These are phyloP conservation scores for Clarireedia monteithiana DNA, from an alignment of 2,329 filamentous ascomycete species.

Conservation along the genomic window DNA sequence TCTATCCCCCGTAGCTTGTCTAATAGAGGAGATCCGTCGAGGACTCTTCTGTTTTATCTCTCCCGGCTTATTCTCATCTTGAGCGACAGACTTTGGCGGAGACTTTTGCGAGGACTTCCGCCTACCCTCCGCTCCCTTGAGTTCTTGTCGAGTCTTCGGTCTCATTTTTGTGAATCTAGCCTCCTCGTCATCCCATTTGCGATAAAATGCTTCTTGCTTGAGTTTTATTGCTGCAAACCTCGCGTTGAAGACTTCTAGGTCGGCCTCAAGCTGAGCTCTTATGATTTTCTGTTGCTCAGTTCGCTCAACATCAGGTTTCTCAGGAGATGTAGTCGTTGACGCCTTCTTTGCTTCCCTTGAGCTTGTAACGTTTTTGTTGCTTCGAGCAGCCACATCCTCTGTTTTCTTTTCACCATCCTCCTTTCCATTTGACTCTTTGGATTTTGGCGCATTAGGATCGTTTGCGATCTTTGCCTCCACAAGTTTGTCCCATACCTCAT, in stretches of 20 bases:
- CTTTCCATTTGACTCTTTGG: not conserved
- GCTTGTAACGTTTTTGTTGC: not conserved
- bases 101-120: no score
- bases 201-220: not conserved
- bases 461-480: slow-evolving; percentile 9
- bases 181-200: no score
- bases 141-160: no score
- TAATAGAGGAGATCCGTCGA: not conserved
- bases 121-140: no score
- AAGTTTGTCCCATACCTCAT: slow-evolving; percentile 42
- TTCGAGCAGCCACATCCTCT: not conserved
- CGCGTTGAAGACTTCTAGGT: not conserved
- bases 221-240: not conserved
- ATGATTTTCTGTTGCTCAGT: not conserved
- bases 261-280: not conserved
- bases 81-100: not conserved
- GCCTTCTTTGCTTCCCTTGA: not conserved
- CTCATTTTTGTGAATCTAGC: no score
- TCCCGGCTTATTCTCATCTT: not conserved
- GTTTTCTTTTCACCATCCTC: not conserved
- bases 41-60: not conserved
- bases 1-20: not conserved
- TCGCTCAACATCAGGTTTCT: not conserved
- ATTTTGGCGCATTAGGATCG: no score
- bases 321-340: not conserved